These are phyloP conservation scores for Clarireedia paspali DNA, from an alignment of 2,329 filamentous ascomycete species.

Conservation along the genomic window DNA sequence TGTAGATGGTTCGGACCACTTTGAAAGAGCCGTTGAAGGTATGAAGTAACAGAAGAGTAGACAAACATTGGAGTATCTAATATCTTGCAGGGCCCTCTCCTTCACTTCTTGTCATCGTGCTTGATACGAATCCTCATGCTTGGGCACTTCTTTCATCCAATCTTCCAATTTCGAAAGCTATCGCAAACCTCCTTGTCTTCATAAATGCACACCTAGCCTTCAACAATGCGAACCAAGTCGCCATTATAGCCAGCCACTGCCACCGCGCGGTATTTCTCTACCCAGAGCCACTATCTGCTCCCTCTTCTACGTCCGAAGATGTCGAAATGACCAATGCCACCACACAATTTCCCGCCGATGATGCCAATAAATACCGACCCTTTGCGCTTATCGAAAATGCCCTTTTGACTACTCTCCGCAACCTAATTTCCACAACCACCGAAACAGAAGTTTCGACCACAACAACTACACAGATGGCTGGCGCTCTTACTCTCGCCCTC, in stretches of 20 bases:
- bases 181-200: slow-evolving; percentile 89
- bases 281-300: slow-evolving; percentile 45
- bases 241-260: slow-evolving; percentile 82
- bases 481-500: slow-evolving; percentile 82
- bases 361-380: slow-evolving; percentile 85
- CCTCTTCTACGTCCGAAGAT: slow-evolving; percentile 37
- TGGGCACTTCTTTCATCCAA: slow-evolving; percentile 72
- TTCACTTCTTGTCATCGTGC: slow-evolving; percentile 80
- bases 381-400: slow-evolving; percentile 82
- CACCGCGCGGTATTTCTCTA: slow-evolving; percentile 87
- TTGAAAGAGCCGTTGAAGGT: slow-evolving; percentile 40
- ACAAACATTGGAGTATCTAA: slow-evolving; percentile 11
- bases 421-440: slow-evolving; percentile 65
- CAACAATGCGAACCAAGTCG: slow-evolving; percentile 88
- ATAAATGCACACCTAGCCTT: slow-evolving; percentile 94
- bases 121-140: slow-evolving; percentile 94
- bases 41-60: slow-evolving; percentile 18
- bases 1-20: slow-evolving; percentile 54
- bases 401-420: slow-evolving; percentile 64
- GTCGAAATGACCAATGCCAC: slow-evolving; percentile 47
- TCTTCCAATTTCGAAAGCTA: slow-evolving; percentile 73
- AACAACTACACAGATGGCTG: slow-evolving; percentile 80
- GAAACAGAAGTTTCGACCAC: slow-evolving; percentile 54
- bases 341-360: slow-evolving; percentile 22
- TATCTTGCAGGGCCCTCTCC: slow-evolving; percentile 46